Evolutionary conservation across 306 rosid genomes (phyloP), one percentile per base, ranked within the genome.

Genomic region (Dryas octopetala): DNA sequence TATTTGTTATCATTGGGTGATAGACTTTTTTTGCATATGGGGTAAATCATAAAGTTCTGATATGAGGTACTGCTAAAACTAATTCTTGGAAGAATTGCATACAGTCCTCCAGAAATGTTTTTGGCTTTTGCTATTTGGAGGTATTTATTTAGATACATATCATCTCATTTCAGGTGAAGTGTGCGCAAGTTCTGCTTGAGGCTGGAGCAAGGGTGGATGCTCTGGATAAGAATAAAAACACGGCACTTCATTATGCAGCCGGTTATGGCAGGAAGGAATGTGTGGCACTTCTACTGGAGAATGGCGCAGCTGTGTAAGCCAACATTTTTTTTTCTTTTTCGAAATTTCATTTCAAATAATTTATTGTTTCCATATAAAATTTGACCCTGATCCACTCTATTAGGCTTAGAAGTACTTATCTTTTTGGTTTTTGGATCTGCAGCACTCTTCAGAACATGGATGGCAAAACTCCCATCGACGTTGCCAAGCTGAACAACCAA

Each of bases 191-290:
- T 71, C 99, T 96, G 66, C 90, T 96, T 5, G 99, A 96, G 79
- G 96, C 99, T 72, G 98, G 99, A 68, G 99, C 97, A 4, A 89
- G 85, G 66, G 99, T 92, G 59, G 96, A 96, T 80, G 93, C 99
- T 74, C 88, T 96, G 83, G 99, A 96, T 78, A 92, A 85, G 84
- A 96, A 96, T 49, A 96, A 96, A 79, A 96, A 96, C 88, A 96
- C 98, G 0, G 99, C 99, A 1, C 97, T 96, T 79, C 99, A 96
- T 83, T 96, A 96, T 43, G 99, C 99, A n/a, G 97, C 97, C 41
- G 99, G 99, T 80, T 96, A 96, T 65, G 99, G 99, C 50, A 82
- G 99, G 87, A 90, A 92, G 92, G 97, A 96, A 49, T 96, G 99
- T 5, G 99, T 96, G 71, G 96, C 98, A 16, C 91, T 96, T 61